phyloP scores from a whole-genome alignment of 2,329 filamentous ascomycete species.

The Colletotrichum gloeosporioides region DNA sequence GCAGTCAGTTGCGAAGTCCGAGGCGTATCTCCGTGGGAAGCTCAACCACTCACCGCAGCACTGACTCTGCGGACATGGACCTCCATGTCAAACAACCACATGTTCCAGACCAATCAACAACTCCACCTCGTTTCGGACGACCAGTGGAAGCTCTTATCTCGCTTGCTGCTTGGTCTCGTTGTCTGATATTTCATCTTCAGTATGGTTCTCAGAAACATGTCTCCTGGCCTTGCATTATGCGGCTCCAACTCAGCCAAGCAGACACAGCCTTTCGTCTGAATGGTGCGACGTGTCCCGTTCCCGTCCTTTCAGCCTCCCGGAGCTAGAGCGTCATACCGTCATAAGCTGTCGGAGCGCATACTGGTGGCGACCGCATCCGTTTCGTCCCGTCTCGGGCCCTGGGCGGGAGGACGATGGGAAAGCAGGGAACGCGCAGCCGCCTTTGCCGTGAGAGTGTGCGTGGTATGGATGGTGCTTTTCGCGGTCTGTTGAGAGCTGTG shows the following conservation, averaged over 20 bases:
- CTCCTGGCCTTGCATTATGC: slow-evolving; percentile 6
- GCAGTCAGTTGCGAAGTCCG: neutral
- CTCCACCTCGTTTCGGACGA: neutral
- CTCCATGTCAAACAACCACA: slow-evolving; percentile 5
- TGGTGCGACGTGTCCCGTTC: slow-evolving; percentile 13
- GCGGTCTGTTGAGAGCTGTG: neutral
- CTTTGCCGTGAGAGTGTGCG: neutral
- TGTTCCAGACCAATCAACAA: neutral
- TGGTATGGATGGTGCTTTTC: neutral
- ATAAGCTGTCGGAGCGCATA: neutral
- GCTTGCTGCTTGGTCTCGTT: neutral
- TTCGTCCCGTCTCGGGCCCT: slow-evolving; percentile 3
- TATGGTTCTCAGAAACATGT: neutral
- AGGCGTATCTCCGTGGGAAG: neutral
- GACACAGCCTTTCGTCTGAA: slow-evolving; percentile 10
- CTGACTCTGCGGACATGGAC: neutral
- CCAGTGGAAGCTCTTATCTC: neutral
- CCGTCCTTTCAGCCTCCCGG: neutral
- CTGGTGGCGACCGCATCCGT: neutral
- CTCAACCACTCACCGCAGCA: neutral
- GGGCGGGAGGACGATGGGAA: neutral
- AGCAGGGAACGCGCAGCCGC: neutral
- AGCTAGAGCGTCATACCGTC: neutral
- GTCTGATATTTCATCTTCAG: neutral
- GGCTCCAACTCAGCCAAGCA: neutral